These are phyloP conservation scores for Theobroma grandiflorum DNA, from an alignment of 441 rosid species.

Conservation along the genomic window DNA sequence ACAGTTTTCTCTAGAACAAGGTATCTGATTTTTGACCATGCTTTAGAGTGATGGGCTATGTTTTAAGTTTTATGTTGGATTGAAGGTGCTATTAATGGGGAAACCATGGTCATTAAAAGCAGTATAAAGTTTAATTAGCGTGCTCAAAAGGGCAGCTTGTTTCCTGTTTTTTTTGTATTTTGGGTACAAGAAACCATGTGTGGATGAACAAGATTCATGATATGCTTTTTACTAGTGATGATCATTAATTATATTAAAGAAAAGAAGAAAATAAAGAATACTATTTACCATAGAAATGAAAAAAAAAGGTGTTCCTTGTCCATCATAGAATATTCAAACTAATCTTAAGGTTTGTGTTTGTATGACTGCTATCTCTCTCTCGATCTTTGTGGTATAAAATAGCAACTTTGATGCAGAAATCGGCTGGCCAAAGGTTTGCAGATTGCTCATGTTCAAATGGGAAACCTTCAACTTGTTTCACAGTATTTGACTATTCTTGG, in stretches of 20 bases:
- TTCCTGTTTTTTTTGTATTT: constrained; percentile 5
- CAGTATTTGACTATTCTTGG: constrained; percentile 94
- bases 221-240: background rate
- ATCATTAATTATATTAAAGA: background rate
- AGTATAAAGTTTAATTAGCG: background rate
- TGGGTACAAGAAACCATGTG: background rate
- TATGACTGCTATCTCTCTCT: constrained; percentile 24
- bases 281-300: background rate
- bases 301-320: background rate
- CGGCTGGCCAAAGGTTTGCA: constrained; percentile 95
- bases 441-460: constrained; percentile 86
- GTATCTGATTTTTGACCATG: constrained; percentile 7
- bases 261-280: background rate
- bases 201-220: constrained; percentile 4
- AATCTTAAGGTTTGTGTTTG: constrained; percentile 10
- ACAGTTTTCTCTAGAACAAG: constrained; percentile 1
- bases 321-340: background rate
- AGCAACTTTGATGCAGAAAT: constrained; percentile 60
- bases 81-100: background rate
- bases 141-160: background rate
- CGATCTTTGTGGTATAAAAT: constrained; percentile 8
- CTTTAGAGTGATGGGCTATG: background rate
- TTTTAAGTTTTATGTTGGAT: constrained; percentile 8
- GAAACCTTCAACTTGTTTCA: constrained; percentile 95
- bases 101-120: background rate